phyloP scores from a whole-genome alignment of 371 early-diverging fungal species.

The Rhizomucor miehei region DNA sequence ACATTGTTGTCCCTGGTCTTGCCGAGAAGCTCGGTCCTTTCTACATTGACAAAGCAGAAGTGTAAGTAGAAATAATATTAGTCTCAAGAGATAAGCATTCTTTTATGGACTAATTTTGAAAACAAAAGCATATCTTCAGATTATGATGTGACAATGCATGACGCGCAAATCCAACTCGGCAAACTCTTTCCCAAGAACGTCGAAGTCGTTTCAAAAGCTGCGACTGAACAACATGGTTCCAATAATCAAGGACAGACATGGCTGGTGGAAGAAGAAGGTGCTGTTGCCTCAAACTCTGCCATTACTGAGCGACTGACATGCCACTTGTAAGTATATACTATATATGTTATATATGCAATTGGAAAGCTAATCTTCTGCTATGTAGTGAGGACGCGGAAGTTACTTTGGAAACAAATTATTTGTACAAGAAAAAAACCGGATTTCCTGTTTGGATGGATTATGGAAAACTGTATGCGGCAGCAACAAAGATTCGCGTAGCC shows the following conservation, averaged over 20 bases:
- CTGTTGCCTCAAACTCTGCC: neutral
- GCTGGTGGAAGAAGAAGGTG: neutral
- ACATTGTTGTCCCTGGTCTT: neutral
- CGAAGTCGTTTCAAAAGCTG: no score
- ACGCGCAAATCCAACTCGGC: neutral
- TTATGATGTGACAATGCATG: slow-evolving; percentile 2
- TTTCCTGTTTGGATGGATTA: slow-evolving; percentile 8
- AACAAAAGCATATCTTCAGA: no score
- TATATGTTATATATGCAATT: no score
- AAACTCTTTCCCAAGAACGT: neutral
- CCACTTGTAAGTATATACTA: no score
- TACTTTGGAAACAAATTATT: neutral
- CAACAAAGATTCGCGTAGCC: neutral
- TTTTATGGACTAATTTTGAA: no score
- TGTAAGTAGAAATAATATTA: no score
- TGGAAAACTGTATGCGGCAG: neutral
- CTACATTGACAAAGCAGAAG: neutral
- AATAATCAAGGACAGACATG: neutral
- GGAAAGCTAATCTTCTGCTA: neutral
- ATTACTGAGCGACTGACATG: no score
- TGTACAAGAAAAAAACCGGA: slow-evolving; percentile 8
- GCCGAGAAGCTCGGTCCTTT: slow-evolving; percentile 5
- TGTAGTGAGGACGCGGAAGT: neutral
- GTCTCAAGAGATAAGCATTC: no score
- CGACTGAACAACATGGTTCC: no score